Base-by-base conservation (phyloP, 768 basidiomycete species). In the Hypholoma fasciculare region DNA sequence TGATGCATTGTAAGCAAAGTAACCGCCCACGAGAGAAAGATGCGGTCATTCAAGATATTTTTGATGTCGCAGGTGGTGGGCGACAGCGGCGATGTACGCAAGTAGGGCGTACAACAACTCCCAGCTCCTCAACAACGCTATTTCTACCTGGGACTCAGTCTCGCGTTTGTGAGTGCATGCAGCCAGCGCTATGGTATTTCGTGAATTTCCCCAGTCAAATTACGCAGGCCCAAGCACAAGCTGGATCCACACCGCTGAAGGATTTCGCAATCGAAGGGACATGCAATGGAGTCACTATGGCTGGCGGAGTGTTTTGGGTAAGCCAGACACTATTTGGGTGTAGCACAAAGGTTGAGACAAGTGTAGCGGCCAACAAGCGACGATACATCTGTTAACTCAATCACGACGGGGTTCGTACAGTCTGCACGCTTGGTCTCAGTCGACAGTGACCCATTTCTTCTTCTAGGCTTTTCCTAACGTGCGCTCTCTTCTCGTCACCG, bases 221-320 rank as follows among this genome's bases (percentile, higher is more conserved):
- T 42, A 81, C 82, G 14, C 53, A 69, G 7, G 71, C 72, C 0
- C 65, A 80, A 53, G 78, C 78, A 3, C 65, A 55, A 19, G 64
- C 74, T n/a, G 74, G 78, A 7, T 65, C 49, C 13, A 69, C 71
- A 5, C 74, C 81, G 1, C 68, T 72, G 44, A 83, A 84, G 64
- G 64, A 62, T 6, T 80, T 81, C 54, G 63, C 68, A 3, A 63
- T 83, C 26, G 64, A 71, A 42, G 70, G 72, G 4, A 76, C 76
- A 9, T 85, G 83, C 56, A 72, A 77, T 20, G 79, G 77, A 51
- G 78, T 66, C 19, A 77, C 78, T 12, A 83, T 82, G 80, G 79
- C 76, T 5, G 82, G 82, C 2, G 81, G 79, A 8, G 82, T 84
- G 16, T 85, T 84, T 62, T 83, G 82, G 82, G 81, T 81, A 61